Evolutionary conservation across 1,284 basidiomycete genomes (phyloP).

Genomic region (Leccinum fallax): DNA sequence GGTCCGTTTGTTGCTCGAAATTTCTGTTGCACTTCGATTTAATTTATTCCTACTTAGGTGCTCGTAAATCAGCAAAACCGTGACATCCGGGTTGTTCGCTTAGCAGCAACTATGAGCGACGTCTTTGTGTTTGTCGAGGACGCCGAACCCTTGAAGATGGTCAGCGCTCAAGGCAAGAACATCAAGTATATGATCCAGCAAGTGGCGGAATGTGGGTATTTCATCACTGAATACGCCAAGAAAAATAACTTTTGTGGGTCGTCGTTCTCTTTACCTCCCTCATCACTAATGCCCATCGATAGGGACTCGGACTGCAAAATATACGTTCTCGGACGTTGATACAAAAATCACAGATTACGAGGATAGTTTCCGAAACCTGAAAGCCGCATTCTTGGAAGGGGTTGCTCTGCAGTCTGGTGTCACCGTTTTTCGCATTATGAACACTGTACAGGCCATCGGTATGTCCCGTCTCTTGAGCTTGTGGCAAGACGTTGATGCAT

Average conservation of each 20-base stretch:
- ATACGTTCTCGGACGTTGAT: constrained; percentile 22
- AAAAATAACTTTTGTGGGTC: constrained; percentile 24
- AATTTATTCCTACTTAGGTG: constrained; percentile 10
- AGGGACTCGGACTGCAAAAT: constrained; percentile 24
- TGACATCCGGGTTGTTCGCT: constrained; percentile 13
- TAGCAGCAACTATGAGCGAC: constrained; percentile 16
- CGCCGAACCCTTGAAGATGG: constrained; percentile 9
- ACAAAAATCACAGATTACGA: constrained; percentile 21
- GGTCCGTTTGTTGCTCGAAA: constrained; percentile 5
- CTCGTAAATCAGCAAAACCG: constrained; percentile 20
- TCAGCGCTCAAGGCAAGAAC: constrained; percentile 6
- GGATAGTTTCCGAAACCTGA: constrained; percentile 20
- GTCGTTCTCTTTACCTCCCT: neutral
- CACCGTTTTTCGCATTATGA: constrained; percentile 26
- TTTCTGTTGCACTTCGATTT: neutral
- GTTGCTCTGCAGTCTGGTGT: constrained; percentile 15
- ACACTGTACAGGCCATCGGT: constrained; percentile 17
- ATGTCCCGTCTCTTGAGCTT: neutral
- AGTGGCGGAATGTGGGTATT: constrained; percentile 31
- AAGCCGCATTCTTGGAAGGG: constrained; percentile 21
- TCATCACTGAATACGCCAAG: constrained; percentile 27
- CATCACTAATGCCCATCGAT: constrained; percentile 2
- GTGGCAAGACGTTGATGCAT: neutral
- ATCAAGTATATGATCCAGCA: constrained; percentile 21
- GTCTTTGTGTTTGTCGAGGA: constrained; percentile 19